phyloP scores from a whole-genome alignment of 345 rosid genomes.

The Dimocarpus longan region DNA sequence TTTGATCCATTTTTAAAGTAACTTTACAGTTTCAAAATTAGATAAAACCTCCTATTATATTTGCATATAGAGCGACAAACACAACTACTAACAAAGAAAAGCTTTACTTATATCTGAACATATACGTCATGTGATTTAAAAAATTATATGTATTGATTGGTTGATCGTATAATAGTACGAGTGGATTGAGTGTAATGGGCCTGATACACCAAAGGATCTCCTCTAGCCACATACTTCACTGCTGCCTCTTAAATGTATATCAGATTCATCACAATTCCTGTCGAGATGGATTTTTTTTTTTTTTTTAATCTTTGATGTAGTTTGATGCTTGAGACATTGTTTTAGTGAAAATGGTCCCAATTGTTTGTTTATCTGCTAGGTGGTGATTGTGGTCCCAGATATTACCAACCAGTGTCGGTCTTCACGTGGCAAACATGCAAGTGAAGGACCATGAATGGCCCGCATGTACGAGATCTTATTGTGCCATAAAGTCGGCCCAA shows the following conservation, averaged over 20 bases:
- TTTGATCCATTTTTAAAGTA: too few species aligned
- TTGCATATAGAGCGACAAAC: too few species aligned
- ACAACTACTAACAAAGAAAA: too few species aligned
- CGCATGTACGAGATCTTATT: not conserved
- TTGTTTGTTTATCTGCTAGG: not conserved
- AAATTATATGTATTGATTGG: too few species aligned
- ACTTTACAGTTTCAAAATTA: too few species aligned
- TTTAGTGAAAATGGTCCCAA: not conserved
- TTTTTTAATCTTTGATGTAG: too few species aligned
- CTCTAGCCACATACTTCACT: not conserved
- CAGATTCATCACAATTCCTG: not conserved
- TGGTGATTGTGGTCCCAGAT: not conserved
- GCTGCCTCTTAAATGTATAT: not conserved
- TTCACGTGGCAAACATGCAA: constrained; percentile 18
- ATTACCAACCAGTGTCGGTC: not conserved
- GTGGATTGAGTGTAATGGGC: too few species aligned
- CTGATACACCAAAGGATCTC: not conserved
- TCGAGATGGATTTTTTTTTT: too few species aligned
- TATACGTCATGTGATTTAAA: too few species aligned
- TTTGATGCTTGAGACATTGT: not conserved
- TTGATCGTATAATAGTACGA: too few species aligned
- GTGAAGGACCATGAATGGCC: not conserved
- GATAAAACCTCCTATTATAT: too few species aligned
- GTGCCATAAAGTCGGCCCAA: not conserved
- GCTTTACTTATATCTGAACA: too few species aligned